Conservation (phyloP, 1,139 yeast genomes). For the Lodderomyces margitis region DNA sequence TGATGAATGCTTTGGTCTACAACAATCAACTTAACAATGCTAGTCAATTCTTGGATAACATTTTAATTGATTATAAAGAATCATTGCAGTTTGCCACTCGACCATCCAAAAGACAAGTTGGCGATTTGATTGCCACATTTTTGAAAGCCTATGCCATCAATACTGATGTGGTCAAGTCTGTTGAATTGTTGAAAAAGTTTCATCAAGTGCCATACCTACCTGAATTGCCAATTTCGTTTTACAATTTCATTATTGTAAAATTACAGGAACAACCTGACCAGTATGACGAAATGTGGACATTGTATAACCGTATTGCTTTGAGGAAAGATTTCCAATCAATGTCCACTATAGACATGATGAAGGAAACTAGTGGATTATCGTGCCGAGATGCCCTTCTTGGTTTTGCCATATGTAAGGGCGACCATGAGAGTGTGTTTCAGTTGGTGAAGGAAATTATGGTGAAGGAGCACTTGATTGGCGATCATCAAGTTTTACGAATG, state of each 20-base stretch:
- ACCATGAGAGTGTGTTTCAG: constrained; percentile 37
- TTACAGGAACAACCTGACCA: constrained; percentile 18
- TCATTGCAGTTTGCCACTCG: constrained; percentile 15
- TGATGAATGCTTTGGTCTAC: constrained; percentile 51
- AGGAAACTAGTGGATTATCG: constrained; percentile 15
- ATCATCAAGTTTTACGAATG: constrained; percentile 29
- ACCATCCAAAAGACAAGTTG: constrained; percentile 25
- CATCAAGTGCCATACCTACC: constrained; percentile 36
- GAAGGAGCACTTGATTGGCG: constrained; percentile 33
- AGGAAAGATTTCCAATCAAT: constrained; percentile 35
- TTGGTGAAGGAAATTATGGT: constrained; percentile 37
- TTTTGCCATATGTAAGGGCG: constrained; percentile 34
- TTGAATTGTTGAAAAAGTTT: constrained; percentile 29
- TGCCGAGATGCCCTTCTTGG: constrained; percentile 35
- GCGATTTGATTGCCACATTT: constrained; percentile 33
- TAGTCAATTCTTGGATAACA: constrained; percentile 52
- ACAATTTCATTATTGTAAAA: constrained; percentile 31
- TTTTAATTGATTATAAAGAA: constrained; percentile 31
- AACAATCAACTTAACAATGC: constrained; percentile 51
- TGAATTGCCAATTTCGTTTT: constrained; percentile 32
- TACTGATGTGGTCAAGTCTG: constrained; percentile 24
- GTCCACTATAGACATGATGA: constrained; percentile 12
- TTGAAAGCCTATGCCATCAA: constrained; percentile 24
- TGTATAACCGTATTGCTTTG: constrained; percentile 36
- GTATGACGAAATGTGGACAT: constrained; percentile 27